Evolutionary conservation across 2,329 filamentous ascomycete species (phyloP).

Genomic region (Venturia asperata): DNA sequence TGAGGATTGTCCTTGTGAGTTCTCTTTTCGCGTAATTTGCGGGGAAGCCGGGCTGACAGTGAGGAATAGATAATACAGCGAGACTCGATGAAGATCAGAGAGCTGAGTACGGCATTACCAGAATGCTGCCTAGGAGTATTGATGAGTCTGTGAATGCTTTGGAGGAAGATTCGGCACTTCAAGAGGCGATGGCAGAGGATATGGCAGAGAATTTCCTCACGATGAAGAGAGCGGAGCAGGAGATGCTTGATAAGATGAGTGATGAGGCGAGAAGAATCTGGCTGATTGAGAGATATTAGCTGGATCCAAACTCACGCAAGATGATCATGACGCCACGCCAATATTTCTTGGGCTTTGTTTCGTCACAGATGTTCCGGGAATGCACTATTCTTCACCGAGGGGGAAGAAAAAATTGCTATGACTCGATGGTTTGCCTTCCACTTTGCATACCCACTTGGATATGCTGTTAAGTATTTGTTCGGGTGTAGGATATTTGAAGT

Average conservation of each 20-base stretch:
- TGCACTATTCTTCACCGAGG: slow-evolving; percentile 12
- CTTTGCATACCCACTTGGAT: background rate
- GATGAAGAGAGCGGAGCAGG: slow-evolving; percentile 54
- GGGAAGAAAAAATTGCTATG: background rate
- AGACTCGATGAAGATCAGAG: slow-evolving; percentile 43
- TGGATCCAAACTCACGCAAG: too few relatives aligned
- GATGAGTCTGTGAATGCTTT: slow-evolving; percentile 50
- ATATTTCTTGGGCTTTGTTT: too few relatives aligned
- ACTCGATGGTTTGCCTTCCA: background rate
- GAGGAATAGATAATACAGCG: slow-evolving; percentile 43
- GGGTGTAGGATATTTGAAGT: background rate
- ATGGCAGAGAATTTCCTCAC: slow-evolving; percentile 51
- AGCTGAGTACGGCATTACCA: slow-evolving; percentile 45
- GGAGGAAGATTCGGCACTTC: slow-evolving; percentile 42
- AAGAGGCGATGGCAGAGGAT: slow-evolving; percentile 40
- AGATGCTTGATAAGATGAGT: slow-evolving; percentile 44
- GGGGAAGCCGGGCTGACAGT: slow-evolving; percentile 15
- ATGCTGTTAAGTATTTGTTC: background rate
- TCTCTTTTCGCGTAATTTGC: background rate
- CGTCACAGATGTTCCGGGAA: slow-evolving; percentile 2
- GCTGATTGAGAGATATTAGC: slow-evolving; percentile 59
- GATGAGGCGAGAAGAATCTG: slow-evolving; percentile 47
- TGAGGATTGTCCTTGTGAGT: slow-evolving; percentile 44
- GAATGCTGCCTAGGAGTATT: slow-evolving; percentile 49
- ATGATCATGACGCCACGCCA: too few relatives aligned